These are phyloP conservation scores for Hypoxylon sp. DNA, from an alignment of 2,329 filamentous ascomycete genomes.

Conservation along the genomic window DNA sequence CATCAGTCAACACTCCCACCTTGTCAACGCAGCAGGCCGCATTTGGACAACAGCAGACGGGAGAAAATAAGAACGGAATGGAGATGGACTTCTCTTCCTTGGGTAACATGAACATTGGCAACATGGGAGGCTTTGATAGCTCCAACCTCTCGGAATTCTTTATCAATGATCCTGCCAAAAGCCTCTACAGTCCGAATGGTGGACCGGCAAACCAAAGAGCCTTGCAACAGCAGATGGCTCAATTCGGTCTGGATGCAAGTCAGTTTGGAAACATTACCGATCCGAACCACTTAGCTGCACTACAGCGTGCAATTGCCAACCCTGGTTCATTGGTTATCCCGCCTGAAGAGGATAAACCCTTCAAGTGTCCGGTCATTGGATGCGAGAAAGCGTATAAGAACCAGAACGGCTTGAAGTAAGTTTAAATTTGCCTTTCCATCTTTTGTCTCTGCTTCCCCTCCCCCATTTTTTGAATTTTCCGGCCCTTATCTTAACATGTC, in stretches of 20 bases:
- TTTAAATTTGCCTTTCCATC: conserved; percentile 41
- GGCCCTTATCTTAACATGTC: conserved; percentile 37
- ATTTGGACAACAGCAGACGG: conserved; percentile 70
- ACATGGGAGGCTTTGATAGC: conserved; percentile 67
- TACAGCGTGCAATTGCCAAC: conserved; percentile 62
- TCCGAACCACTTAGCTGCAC: conserved; percentile 68
- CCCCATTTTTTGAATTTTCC: conserved; percentile 31
- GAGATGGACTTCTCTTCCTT: conserved; percentile 79
- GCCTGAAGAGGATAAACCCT: conserved; percentile 95
- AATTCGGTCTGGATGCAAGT: conserved; percentile 80
- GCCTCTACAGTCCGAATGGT: conserved; percentile 87
- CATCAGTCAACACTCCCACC: conserved; percentile 95
- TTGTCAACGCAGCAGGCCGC: conserved; percentile 78
- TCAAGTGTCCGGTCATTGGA: conserved; percentile 96
- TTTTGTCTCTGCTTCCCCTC: conserved; percentile 22
- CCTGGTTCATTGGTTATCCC: conserved; percentile 73
- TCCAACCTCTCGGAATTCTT: conserved; percentile 65
- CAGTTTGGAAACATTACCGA: conserved; percentile 84
- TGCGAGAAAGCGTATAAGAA: conserved; percentile 99
- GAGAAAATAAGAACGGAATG: conserved; percentile 76
- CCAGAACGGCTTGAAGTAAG: conserved; percentile 96
- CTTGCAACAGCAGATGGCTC: conserved; percentile 76
- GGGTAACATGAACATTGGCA: conserved; percentile 70
- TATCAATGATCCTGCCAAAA: conserved; percentile 95
- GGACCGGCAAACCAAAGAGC: conserved; percentile 74